Conservation (phyloP, 2,329 filamentous ascomycete species). For the Fusarium compactum region DNA sequence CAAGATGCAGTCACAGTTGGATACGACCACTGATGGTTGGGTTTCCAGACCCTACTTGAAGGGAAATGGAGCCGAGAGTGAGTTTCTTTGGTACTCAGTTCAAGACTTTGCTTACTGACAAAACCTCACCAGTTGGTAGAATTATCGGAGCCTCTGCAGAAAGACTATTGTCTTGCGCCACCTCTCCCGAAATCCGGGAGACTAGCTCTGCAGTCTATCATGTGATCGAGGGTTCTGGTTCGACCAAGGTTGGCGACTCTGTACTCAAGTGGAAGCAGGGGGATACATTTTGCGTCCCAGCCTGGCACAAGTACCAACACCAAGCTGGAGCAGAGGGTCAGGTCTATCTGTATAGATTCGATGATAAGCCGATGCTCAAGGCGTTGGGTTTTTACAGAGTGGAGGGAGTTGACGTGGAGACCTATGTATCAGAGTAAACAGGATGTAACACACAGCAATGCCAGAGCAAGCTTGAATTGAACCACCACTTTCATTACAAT, state of each 20-base stretch:
- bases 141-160: constrained; percentile 62
- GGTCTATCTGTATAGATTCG: constrained; percentile 65
- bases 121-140: constrained; percentile 39
- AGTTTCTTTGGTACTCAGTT: background rate
- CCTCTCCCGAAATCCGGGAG: constrained; percentile 58
- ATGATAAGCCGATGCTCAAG: constrained; percentile 67
- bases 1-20: constrained; percentile 58
- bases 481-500: background rate
- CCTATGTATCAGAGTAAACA: constrained; percentile 20
- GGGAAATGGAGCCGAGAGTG: constrained; percentile 49
- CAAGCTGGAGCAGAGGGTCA: constrained; percentile 50
- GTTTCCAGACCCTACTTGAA: constrained; percentile 50
- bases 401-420: constrained; percentile 28
- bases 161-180: constrained; percentile 53
- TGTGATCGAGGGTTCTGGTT: constrained; percentile 61
- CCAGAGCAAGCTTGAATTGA: background rate
- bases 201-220: constrained; percentile 67
- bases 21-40: constrained; percentile 35
- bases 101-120: fast-evolving
- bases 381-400: constrained; percentile 61
- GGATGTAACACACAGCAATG: fast-evolving
- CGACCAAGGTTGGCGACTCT: constrained; percentile 53
- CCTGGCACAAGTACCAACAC: constrained; percentile 64
- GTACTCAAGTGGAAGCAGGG: constrained; percentile 59
- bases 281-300: constrained; percentile 67